phyloP scores from a whole-genome alignment of 73 alveolate species.

The Paramecium primaurelia region DNA sequence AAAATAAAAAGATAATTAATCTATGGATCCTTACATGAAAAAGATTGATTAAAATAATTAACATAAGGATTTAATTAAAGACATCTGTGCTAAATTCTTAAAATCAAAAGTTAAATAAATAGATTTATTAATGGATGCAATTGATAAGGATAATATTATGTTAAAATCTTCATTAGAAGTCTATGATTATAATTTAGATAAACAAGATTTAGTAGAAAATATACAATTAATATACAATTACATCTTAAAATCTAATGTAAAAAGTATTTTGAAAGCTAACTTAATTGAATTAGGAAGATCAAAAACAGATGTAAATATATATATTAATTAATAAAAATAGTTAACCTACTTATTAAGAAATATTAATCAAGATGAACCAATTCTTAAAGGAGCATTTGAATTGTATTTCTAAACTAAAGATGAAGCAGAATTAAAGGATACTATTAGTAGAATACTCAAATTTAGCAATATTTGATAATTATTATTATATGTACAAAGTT shows the following conservation, averaged over 20 bases:
- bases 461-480: conserved; percentile 1
- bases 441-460: conserved; percentile 9
- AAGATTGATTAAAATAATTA: background rate
- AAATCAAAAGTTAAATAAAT: background rate
- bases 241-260: background rate
- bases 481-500: background rate
- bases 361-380: conserved; percentile 25
- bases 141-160: conserved; percentile 14
- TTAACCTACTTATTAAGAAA: background rate
- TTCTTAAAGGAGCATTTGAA: conserved; percentile 46
- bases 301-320: background rate
- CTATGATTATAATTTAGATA: background rate
- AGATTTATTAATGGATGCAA: conserved; percentile 23
- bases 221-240: background rate
- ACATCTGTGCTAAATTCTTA: background rate
- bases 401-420: conserved; percentile 17
- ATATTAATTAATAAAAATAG: background rate
- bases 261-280: background rate
- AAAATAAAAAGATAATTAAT: background rate
- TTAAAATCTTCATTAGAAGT: conserved; percentile 10
- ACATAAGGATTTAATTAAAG: background rate
- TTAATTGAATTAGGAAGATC: background rate
- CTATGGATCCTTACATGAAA: background rate
- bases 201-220: background rate
- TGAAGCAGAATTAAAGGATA: conserved; percentile 30